These are phyloP conservation scores for Zymoseptoria ardabiliae DNA, from an alignment of 2,329 filamentous ascomycete genomes.

Conservation along the genomic window DNA sequence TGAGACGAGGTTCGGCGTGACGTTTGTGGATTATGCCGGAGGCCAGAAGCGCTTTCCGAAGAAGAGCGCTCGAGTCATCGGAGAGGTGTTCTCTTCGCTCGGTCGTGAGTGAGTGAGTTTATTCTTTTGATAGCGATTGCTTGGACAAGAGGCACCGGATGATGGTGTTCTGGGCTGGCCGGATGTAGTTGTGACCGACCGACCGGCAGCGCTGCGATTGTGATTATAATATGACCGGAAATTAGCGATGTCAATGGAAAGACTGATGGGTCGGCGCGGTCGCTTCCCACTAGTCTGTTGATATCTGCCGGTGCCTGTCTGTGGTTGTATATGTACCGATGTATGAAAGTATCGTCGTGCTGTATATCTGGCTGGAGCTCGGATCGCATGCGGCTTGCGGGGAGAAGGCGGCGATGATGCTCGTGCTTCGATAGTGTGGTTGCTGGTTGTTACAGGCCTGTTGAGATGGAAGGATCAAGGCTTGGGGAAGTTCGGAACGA, in stretches of 20 bases:
- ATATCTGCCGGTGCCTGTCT: neutral
- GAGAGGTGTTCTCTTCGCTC: constrained; percentile 13
- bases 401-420: neutral
- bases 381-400: neutral
- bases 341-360: neutral
- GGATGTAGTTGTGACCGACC: neutral
- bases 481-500: neutral
- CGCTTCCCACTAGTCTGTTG: neutral
- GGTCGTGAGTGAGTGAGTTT: neutral
- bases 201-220: neutral
- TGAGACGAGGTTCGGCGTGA: constrained; percentile 76
- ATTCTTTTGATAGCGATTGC: neutral
- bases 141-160: neutral
- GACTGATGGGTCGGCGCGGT: neutral
- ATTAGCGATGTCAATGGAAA: neutral
- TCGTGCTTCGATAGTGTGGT: neutral
- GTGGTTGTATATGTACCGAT: neutral
- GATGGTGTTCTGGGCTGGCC: neutral
- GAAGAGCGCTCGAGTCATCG: constrained; percentile 70
- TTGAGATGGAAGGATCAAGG: neutral
- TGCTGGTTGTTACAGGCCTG: neutral
- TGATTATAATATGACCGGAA: neutral
- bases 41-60: constrained; percentile 75
- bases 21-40: constrained; percentile 73
- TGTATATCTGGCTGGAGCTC: neutral